Conservation (phyloP, 306 rosid genomes). For the Geum urbanum region DNA sequence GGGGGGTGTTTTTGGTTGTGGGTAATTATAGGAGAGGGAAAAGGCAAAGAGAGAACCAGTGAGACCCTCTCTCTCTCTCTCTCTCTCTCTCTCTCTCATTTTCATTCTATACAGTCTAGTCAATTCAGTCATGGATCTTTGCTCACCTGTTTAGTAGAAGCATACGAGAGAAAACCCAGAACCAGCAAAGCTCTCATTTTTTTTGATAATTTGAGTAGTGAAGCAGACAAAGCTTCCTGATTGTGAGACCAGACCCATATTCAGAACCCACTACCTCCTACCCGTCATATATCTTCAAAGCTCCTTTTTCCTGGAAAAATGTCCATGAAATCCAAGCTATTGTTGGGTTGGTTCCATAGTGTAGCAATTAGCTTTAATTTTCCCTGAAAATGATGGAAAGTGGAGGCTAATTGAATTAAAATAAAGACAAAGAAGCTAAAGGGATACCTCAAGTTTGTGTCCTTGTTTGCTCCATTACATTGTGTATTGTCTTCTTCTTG, state of each 20-base stretch:
- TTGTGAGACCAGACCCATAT: slow-evolving; percentile 20
- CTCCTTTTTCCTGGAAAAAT: slow-evolving; percentile 17
- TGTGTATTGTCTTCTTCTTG: slow-evolving; percentile 21
- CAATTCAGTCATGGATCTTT: slow-evolving; percentile 34
- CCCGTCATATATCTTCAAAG: slow-evolving; percentile 43
- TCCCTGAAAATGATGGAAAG: slow-evolving; percentile 37
- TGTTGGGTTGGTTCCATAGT: slow-evolving; percentile 24
- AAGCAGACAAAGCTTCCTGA: slow-evolving; percentile 51
- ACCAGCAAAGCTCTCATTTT: slow-evolving; percentile 21
- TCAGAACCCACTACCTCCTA: slow-evolving; percentile 19
- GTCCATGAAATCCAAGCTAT: slow-evolving; percentile 5
- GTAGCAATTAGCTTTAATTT: slow-evolving; percentile 37
- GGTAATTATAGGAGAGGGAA: slow-evolving; percentile 37
- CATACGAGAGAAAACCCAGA: slow-evolving; percentile 25
- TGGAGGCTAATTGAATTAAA: slow-evolving; percentile 11
- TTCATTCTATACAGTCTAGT: slow-evolving; percentile 4
- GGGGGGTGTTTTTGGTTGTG: slow-evolving; percentile 31
- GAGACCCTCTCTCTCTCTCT: slow-evolving; percentile 9
- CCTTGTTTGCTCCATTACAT: slow-evolving; percentile 25
- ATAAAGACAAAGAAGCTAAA: background rate
- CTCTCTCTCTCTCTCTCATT: slow-evolving; percentile 12
- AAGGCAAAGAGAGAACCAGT: slow-evolving; percentile 10
- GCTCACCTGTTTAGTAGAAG: slow-evolving; percentile 5
- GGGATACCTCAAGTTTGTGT: slow-evolving; percentile 17
- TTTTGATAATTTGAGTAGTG: slow-evolving; percentile 47